Percentiles rank a stretch among this genome's conserved stretches.
These are phyloP conservation scores for Fragaria ananassa DNA, from an alignment of 306 rosid species.

Conservation along the genomic window DNA sequence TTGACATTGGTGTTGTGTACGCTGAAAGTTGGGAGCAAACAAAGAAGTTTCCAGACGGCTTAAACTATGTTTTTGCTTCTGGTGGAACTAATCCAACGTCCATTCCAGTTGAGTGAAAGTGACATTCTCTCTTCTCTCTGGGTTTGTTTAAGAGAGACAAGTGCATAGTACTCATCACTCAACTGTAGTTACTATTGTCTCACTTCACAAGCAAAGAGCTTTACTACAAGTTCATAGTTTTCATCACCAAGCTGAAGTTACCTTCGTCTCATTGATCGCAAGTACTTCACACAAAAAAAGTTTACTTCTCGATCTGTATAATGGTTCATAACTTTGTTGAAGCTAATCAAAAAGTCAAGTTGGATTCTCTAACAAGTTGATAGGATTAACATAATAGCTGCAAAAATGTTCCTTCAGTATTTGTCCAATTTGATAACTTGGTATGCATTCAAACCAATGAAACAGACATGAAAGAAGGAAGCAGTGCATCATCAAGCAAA, in stretches of 20 bases:
- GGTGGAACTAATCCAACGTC: not conserved
- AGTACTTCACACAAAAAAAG: no score
- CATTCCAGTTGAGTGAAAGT: not conserved
- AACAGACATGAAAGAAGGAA: not conserved
- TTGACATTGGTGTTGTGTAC: not conserved
- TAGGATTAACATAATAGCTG: not conserved
- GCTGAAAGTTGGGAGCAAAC: not conserved
- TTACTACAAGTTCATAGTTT: not conserved
- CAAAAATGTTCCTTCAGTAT: not conserved
- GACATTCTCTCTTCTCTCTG: not conserved
- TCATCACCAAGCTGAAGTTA: not conserved
- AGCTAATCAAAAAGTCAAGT: not conserved
- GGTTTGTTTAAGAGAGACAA: not conserved
- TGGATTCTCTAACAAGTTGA: not conserved
- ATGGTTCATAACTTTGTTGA: no score
- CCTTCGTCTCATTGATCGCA: not conserved
- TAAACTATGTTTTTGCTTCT: not conserved
- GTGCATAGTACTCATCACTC: not conserved
- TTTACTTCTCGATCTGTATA: no score
- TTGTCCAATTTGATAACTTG: not conserved
- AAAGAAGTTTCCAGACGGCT: not conserved
- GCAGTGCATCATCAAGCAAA: not conserved
- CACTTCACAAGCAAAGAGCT: conserved; percentile 8
- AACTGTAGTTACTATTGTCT: not conserved
- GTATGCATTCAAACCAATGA: not conserved